Percentiles rank a stretch among this genome's conserved stretches.
These are phyloP conservation scores for Trypanosoma rangeli DNA, from an alignment of 208 protist genomes.

Conservation along the genomic window DNA sequence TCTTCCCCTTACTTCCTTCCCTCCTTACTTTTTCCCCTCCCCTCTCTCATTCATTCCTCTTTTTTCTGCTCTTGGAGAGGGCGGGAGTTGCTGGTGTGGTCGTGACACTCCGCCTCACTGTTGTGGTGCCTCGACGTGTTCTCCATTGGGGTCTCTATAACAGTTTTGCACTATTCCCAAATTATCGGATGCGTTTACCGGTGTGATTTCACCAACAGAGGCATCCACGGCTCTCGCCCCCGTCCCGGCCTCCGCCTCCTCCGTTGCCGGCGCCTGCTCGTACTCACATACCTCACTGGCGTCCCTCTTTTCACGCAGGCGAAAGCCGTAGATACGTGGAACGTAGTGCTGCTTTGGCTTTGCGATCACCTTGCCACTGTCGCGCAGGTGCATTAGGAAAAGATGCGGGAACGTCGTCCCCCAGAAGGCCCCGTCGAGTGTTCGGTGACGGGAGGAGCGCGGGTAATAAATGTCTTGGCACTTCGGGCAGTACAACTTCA, in stretches of 20 bases:
- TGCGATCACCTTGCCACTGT: slow-evolving; percentile 48
- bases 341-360: slow-evolving; percentile 88
- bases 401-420: slow-evolving; percentile 98
- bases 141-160: slow-evolving; percentile 9
- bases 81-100: neutral
- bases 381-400: slow-evolving; percentile 76
- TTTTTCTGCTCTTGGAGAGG: too few relatives aligned
- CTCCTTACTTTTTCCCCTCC: slow-evolving; percentile 9
- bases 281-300: slow-evolving; percentile 4
- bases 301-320: slow-evolving; percentile 63
- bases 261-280: neutral
- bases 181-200: neutral
- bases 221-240: slow-evolving; percentile 1
- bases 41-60: too few relatives aligned
- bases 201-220: neutral
- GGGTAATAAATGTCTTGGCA: slow-evolving; percentile 98
- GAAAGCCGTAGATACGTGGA: slow-evolving; percentile 97
- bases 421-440: slow-evolving; percentile 97
- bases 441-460: slow-evolving; percentile 90
- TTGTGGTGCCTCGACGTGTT: neutral
- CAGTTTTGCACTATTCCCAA: neutral
- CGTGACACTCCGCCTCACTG: neutral
- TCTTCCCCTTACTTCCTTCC: slow-evolving; percentile 8
- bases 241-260: neutral
- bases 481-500: slow-evolving; percentile 97